Conservation (phyloP, 805 yeast species). For the Zygosaccharomyces kombuchaensis region DNA sequence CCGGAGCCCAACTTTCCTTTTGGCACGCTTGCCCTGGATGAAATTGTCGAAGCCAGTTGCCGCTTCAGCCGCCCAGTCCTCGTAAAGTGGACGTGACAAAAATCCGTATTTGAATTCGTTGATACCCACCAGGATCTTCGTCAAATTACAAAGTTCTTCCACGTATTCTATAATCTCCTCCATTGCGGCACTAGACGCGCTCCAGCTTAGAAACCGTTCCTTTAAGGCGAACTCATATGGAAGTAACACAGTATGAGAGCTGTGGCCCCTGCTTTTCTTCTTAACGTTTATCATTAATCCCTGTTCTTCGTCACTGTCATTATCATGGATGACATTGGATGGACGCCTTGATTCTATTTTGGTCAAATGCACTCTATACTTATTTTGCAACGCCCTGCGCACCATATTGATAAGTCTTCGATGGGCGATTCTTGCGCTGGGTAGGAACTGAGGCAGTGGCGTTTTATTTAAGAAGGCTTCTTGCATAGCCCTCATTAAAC, state of each 20-base stretch:
- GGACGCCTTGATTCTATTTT: slow-evolving; percentile 8
- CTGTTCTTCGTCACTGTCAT: slow-evolving; percentile 25
- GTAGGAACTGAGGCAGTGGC: slow-evolving; percentile 49
- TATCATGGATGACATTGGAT: slow-evolving; percentile 14
- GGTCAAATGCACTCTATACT: slow-evolving; percentile 20
- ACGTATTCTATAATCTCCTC: slow-evolving; percentile 48
- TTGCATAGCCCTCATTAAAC: slow-evolving; percentile 40
- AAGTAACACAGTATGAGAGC: slow-evolving; percentile 11
- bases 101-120: slow-evolving; percentile 49
- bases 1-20: background rate
- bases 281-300: slow-evolving; percentile 13
- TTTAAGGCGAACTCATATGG: slow-evolving; percentile 33
- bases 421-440: slow-evolving; percentile 47
- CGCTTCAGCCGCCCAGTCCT: slow-evolving; percentile 42
- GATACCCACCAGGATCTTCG: slow-evolving; percentile 44
- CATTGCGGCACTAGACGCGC: slow-evolving; percentile 45
- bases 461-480: slow-evolving; percentile 42
- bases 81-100: slow-evolving; percentile 43
- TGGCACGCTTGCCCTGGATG: slow-evolving; percentile 12
- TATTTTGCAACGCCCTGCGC: slow-evolving; percentile 35
- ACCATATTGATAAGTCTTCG: slow-evolving; percentile 43
- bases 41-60: slow-evolving; percentile 36
- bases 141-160: slow-evolving; percentile 42
- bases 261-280: slow-evolving; percentile 4
- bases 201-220: slow-evolving; percentile 46